These are phyloP conservation scores for Candida labiduridarum DNA, from an alignment of 1,139 yeast genomes.

Conservation along the genomic window DNA sequence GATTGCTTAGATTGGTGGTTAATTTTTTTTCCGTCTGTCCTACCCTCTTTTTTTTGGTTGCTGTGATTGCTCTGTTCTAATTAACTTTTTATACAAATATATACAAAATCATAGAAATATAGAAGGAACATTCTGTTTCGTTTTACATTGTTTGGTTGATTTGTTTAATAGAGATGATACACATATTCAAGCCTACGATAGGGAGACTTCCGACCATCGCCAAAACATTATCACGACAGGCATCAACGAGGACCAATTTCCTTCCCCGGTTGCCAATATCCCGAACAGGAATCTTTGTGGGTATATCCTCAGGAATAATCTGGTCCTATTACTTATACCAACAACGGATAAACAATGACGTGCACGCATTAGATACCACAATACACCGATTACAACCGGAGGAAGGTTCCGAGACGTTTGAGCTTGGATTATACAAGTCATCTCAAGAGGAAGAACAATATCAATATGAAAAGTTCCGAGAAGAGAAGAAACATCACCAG, in stretches of 20 bases:
- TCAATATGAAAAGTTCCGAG: conserved; percentile 27
- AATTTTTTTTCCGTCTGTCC: background rate
- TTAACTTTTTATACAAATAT: background rate
- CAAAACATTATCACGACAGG: conserved; percentile 1
- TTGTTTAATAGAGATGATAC: background rate
- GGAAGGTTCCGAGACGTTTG: conserved; percentile 61
- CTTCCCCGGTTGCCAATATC: background rate
- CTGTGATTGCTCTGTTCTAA: background rate
- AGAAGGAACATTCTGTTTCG: background rate
- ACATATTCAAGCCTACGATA: background rate
- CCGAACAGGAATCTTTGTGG: conserved; percentile 5
- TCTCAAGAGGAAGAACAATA: conserved; percentile 55
- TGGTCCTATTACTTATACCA: conserved; percentile 5
- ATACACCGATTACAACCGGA: conserved; percentile 47
- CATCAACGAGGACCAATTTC: conserved; percentile 1
- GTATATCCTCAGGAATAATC: conserved; percentile 10
- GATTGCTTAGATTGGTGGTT: background rate
- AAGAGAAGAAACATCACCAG: conserved; percentile 26
- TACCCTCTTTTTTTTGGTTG: background rate
- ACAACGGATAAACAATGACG: conserved; percentile 29
- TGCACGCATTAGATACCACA: conserved; percentile 34
- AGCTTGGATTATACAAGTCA: conserved; percentile 63
- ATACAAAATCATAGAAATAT: background rate
- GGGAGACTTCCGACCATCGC: background rate
- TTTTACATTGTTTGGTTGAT: too few species aligned